Percentiles rank a stretch among this genome's conserved stretches.
phyloP scores from a whole-genome alignment of 1,284 basidiomycete genomes.

The Moniliophthora roreri region DNA sequence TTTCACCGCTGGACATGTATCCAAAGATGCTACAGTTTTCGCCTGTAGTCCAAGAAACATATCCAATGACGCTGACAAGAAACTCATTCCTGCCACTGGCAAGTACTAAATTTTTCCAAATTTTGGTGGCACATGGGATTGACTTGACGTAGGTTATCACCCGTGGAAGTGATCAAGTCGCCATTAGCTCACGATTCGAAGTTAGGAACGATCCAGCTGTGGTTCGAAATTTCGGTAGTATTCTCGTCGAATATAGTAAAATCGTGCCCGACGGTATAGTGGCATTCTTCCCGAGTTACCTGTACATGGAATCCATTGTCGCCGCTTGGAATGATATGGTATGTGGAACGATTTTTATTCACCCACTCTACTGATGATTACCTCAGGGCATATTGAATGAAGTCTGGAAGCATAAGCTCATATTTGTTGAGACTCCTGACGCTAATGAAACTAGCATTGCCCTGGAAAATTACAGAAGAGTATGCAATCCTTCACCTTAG shows the following conservation, averaged over 20 bases:
- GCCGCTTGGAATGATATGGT: slow-evolving; percentile 99
- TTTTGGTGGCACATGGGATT: no score
- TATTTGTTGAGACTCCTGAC: slow-evolving; percentile 99
- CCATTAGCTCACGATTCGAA: slow-evolving; percentile 98
- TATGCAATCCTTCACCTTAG: slow-evolving; percentile 33
- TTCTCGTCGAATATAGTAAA: slow-evolving; percentile 97
- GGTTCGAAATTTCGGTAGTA: slow-evolving; percentile 97
- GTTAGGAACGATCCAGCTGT: slow-evolving; percentile 99
- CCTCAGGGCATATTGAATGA: slow-evolving; percentile 94
- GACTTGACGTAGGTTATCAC: slow-evolving; percentile 99
- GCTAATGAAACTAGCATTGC: slow-evolving; percentile 99
- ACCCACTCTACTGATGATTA: slow-evolving; percentile 16
- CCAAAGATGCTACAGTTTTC: slow-evolving; percentile 99
- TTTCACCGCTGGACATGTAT: slow-evolving; percentile 99
- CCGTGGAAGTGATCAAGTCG: slow-evolving; percentile 96
- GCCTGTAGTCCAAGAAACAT: slow-evolving; percentile 95
- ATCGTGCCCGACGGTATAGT: slow-evolving; percentile 99
- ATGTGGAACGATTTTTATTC: slow-evolving; percentile 25
- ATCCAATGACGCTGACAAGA: slow-evolving; percentile 96
- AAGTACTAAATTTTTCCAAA: slow-evolving; percentile 3
- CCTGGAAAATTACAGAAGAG: slow-evolving; percentile 94
- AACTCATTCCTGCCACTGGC: slow-evolving; percentile 98
- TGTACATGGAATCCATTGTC: slow-evolving; percentile 99
- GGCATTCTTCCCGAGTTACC: slow-evolving; percentile 98
- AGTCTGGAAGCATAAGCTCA: slow-evolving; percentile 99